Evolutionary conservation across 2,329 filamentous ascomycete genomes (phyloP), one percentile per base, ranked within the genome.

Genomic region (Knoxdaviesia capensis): DNA sequence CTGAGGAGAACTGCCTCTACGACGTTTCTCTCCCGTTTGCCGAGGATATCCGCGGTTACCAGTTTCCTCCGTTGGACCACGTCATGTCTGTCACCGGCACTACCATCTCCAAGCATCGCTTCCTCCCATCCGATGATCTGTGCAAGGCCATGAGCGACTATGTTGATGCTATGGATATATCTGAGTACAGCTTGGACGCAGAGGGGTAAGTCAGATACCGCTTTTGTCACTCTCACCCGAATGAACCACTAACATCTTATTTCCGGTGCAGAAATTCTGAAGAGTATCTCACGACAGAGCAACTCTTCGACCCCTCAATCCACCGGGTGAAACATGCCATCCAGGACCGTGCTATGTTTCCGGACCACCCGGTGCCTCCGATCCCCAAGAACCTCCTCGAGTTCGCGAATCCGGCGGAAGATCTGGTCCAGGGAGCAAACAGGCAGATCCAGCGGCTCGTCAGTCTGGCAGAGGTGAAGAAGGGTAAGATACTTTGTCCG

Each of bases 21-120:
- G 90, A 98, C 53, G 71, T 92, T 1, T 85, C 90, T 34, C 65
- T 96, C 5, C 90, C 90, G 0, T 98, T 94, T 52, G 79, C 85
- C 3, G 90, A 98, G 62, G 90, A 98, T 53, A 68, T 94, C 39
- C 74, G 90, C 34, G 70, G 70, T n/a, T 96, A 94, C 56, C 80
- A 77, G 44, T 98, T 98, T 49, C 86, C 90, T 5, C 84, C 88
- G 0, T 63, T 98, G 7, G 87, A 94, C 54, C 80, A 74, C 47
- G 80, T 96, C 31, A 63, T 94, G 45, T 94, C 87, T 0, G 70
- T 92, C n/a, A 85, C 77, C 7, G 88, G 88, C 1, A 81, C 83
- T 48, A 69, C 72, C 6, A 63, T 94, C 40, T 82, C 73, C 7
- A 77, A 88, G 50, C 87, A 98, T 49, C 79, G 84, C 34, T 77